A percentile compares a stretch with the other conserved stretches of the same genome.
Conservation (phyloP, 371 early-diverging fungal species). For the Apophysomyces variabilis region DNA sequence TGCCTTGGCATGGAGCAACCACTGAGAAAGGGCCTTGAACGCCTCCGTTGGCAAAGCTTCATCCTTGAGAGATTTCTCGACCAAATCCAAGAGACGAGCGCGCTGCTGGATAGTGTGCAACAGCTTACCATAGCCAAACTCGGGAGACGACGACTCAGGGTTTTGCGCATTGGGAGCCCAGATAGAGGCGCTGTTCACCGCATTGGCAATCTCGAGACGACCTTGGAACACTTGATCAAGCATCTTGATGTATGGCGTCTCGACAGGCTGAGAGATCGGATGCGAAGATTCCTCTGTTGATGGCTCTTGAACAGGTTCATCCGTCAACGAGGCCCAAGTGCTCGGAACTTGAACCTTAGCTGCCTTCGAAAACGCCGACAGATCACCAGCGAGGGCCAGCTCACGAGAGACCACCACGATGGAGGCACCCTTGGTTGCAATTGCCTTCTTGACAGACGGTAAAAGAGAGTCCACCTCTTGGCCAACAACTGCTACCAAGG, state of each 20-base stretch:
- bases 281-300: neutral
- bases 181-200: slow-evolving; percentile 52
- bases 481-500: slow-evolving; percentile 26
- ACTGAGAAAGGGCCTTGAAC: slow-evolving; percentile 64
- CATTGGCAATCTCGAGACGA: slow-evolving; percentile 83
- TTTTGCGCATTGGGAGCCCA: slow-evolving; percentile 48
- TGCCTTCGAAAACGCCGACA: neutral
- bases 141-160: slow-evolving; percentile 67
- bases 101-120: slow-evolving; percentile 74
- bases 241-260: slow-evolving; percentile 83
- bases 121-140: slow-evolving; percentile 85
- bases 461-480: slow-evolving; percentile 15
- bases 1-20: slow-evolving; percentile 70
- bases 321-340: slow-evolving; percentile 4
- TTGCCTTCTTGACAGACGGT: slow-evolving; percentile 21
- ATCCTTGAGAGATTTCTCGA: slow-evolving; percentile 61
- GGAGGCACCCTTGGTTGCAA: slow-evolving; percentile 29
- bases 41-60: slow-evolving; percentile 52
- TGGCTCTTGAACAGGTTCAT: neutral
- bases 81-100: slow-evolving; percentile 65
- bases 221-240: slow-evolving; percentile 78
- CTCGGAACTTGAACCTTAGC: neutral
- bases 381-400: neutral
- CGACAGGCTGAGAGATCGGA: slow-evolving; percentile 31
- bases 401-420: neutral